A percentile compares a stretch with the other conserved stretches of the same genome.
Evolutionary conservation across 148 eudicot species (phyloP).

Genomic region (Rhododendron ferrugineum): DNA sequence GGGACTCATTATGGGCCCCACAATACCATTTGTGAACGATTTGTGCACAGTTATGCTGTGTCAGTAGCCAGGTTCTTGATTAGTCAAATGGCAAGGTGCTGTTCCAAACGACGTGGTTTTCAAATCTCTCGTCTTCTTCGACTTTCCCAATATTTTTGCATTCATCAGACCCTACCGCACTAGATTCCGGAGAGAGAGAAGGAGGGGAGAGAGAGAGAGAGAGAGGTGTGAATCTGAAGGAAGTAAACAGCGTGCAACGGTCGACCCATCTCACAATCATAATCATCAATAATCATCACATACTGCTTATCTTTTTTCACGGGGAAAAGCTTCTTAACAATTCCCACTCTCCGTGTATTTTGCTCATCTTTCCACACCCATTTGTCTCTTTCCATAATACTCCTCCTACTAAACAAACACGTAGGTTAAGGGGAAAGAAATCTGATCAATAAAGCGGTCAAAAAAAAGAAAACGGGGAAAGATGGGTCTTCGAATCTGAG

Average conservation of each 20-base stretch:
- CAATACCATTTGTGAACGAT: too few species aligned
- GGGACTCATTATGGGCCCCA: too few species aligned
- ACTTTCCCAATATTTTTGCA: not conserved
- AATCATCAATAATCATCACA: not conserved
- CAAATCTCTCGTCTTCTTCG: not conserved
- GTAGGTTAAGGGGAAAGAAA: not conserved
- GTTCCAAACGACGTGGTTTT: not conserved
- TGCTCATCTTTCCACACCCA: not conserved
- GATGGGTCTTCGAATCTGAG: slow-evolving; percentile 16
- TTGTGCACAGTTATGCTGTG: too few species aligned
- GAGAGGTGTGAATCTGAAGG: not conserved
- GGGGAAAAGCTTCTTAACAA: not conserved
- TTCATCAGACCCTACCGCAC: not conserved
- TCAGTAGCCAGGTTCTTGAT: too few species aligned
- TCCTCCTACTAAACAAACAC: not conserved
- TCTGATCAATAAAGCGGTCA: slow-evolving; percentile 20
- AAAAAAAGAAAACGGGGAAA: slow-evolving; percentile 17
- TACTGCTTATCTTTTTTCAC: not conserved
- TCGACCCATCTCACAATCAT: not conserved
- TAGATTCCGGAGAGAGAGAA: not conserved
- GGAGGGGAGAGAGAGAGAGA: not conserved
- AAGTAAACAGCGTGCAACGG: not conserved
- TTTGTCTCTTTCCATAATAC: not conserved
- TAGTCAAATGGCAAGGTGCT: not conserved
- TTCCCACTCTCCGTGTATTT: not conserved